These are phyloP conservation scores for Metschnikowia similis DNA, from an alignment of 805 yeast genomes.

Conservation along the genomic window DNA sequence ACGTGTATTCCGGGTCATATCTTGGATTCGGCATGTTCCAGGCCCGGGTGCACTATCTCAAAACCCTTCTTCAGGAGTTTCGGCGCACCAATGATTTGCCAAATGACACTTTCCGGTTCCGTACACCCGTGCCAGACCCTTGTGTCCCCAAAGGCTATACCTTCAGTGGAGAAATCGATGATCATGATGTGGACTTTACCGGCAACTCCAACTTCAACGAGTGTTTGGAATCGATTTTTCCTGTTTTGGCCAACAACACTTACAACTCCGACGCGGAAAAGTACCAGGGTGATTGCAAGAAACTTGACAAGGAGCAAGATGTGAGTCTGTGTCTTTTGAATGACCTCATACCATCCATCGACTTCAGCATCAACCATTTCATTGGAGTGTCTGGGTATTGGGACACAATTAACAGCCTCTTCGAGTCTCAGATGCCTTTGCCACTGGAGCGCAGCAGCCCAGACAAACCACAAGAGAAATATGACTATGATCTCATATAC, in stretches of 20 bases:
- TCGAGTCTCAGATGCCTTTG: conserved; percentile 20
- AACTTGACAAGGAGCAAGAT: conserved; percentile 24
- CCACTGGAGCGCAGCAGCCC: background rate
- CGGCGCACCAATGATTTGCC: conserved; percentile 15
- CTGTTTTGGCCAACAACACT: conserved; percentile 36
- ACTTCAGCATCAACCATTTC: conserved; percentile 52
- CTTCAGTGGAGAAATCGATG: conserved; percentile 21
- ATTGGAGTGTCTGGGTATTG: conserved; percentile 67
- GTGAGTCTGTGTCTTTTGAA: conserved; percentile 48
- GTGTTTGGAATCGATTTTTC: conserved; percentile 47
- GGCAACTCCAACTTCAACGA: conserved; percentile 51
- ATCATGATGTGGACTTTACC: conserved; percentile 31
- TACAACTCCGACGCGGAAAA: conserved; percentile 19
- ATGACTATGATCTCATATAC: conserved; percentile 43
- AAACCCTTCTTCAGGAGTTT: conserved; percentile 26
- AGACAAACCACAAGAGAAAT: conserved; percentile 26
- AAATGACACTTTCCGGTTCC: conserved; percentile 13
- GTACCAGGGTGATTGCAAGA: conserved; percentile 26
- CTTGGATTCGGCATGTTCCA: conserved; percentile 60
- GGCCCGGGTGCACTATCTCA: conserved; percentile 46
- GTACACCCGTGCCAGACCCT: conserved; percentile 45
- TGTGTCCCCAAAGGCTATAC: conserved; percentile 51
- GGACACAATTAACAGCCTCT: conserved; percentile 52
- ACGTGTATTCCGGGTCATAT: conserved; percentile 52
- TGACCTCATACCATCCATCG: conserved; percentile 53